phyloP scores from a whole-genome alignment of 331 rosid species.

The Saraca asoca region DNA sequence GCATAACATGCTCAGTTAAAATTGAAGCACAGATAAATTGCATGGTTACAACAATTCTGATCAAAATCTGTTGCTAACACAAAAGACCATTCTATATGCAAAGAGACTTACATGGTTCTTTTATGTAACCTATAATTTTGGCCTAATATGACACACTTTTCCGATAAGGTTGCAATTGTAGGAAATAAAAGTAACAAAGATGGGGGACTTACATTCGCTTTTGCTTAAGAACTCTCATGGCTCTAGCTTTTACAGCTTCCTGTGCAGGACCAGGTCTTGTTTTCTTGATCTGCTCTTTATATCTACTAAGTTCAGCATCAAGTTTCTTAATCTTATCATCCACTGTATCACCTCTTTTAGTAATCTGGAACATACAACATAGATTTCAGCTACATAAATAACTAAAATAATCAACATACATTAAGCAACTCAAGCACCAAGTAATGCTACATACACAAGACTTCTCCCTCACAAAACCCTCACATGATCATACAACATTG shows the following conservation, averaged over 20 bases:
- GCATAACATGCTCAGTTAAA: neutral
- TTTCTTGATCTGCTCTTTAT: constrained; percentile 91
- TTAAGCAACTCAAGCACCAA: constrained; percentile 17
- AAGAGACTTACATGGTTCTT: neutral
- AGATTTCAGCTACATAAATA: constrained; percentile 13
- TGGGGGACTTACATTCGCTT: constrained; percentile 67
- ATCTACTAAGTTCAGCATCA: constrained; percentile 80
- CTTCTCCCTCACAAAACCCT: too few species aligned
- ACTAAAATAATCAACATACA: neutral
- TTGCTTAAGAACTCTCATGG: constrained; percentile 96
- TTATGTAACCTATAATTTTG: constrained; percentile 7
- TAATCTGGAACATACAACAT: constrained; percentile 53
- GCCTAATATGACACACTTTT: neutral
- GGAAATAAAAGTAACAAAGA: constrained; percentile 7
- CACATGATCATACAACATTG: too few species aligned
- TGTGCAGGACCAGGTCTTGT: constrained; percentile 95
- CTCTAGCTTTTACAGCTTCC: constrained; percentile 88
- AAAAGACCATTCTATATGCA: constrained; percentile 5
- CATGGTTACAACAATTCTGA: neutral
- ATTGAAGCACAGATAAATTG: neutral
- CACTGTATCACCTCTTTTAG: constrained; percentile 82
- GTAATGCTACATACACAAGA: too few species aligned
- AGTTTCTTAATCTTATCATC: constrained; percentile 88
- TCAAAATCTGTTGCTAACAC: neutral
- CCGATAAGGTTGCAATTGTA: neutral